These are phyloP conservation scores for Tricholoma flavovirens DNA, from an alignment of 768 basidiomycete genomes.

Conservation along the genomic window DNA sequence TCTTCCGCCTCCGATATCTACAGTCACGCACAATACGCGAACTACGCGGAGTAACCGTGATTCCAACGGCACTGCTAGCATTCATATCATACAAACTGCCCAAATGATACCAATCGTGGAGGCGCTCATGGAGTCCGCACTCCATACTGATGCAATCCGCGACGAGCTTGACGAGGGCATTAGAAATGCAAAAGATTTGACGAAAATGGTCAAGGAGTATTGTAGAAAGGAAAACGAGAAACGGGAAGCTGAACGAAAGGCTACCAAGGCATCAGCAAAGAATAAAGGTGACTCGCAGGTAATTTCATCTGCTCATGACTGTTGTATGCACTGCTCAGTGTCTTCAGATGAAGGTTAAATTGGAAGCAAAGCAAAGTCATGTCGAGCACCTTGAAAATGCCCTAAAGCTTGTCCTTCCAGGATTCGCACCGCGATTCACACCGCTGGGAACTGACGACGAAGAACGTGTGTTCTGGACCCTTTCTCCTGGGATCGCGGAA, in stretches of 20 bases:
- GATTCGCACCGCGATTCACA: conserved; percentile 47
- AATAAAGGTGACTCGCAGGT: conserved; percentile 13
- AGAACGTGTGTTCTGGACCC: conserved; percentile 62
- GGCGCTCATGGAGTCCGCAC: conserved; percentile 48
- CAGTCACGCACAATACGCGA: conserved; percentile 41
- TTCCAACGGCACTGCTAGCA: conserved; percentile 8
- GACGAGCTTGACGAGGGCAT: conserved; percentile 57
- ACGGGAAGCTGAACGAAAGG: conserved; percentile 44
- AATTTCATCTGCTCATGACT: background rate
- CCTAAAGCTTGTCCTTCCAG: conserved; percentile 40
- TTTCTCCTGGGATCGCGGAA: conserved; percentile 56
- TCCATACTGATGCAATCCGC: conserved; percentile 42
- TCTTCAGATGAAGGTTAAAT: conserved; percentile 37
- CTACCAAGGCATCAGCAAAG: conserved; percentile 21
- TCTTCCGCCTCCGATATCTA: conserved; percentile 42
- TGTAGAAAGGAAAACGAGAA: conserved; percentile 51
- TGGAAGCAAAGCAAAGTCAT: conserved; percentile 43
- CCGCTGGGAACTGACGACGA: conserved; percentile 66
- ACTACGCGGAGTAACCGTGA: conserved; percentile 32
- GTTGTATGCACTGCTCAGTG: background rate
- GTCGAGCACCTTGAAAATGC: conserved; percentile 50
- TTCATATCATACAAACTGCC: conserved; percentile 35
- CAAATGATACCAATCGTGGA: conserved; percentile 66
- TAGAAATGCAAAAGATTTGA: conserved; percentile 49
- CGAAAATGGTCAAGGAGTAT: conserved; percentile 47